These are phyloP conservation scores for Pyrenophora seminiperda DNA, from an alignment of 2,329 filamentous ascomycete genomes.

Conservation along the genomic window DNA sequence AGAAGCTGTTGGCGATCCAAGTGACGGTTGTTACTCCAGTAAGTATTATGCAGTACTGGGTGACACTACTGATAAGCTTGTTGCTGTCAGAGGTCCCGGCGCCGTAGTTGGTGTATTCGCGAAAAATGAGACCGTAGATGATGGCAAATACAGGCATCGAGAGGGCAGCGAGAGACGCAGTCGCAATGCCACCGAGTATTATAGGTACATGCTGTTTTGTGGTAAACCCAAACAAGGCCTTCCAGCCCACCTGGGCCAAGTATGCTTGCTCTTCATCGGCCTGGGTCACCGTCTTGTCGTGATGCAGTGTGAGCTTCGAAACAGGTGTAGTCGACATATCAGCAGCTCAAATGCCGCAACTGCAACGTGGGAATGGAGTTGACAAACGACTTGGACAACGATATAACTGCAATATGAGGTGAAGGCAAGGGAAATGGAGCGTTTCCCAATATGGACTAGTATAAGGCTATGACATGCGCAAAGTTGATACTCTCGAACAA, in stretches of 20 bases:
- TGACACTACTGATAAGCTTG: slow-evolving; percentile 62
- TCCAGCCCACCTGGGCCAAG: slow-evolving; percentile 50
- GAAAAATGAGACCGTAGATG: slow-evolving; percentile 76
- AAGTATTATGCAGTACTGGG: slow-evolving; percentile 66
- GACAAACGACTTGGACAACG: slow-evolving; percentile 4
- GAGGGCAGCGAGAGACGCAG: slow-evolving; percentile 65
- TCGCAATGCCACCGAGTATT: slow-evolving; percentile 60
- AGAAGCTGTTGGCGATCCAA: slow-evolving; percentile 70
- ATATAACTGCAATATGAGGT: slow-evolving; percentile 8
- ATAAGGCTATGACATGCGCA: slow-evolving; percentile 1
- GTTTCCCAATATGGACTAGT: slow-evolving; percentile 28
- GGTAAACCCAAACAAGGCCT: slow-evolving; percentile 73
- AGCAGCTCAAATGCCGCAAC: neutral
- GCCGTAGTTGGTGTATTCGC: slow-evolving; percentile 70
- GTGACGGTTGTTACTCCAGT: slow-evolving; percentile 65
- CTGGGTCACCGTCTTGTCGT: slow-evolving; percentile 17
- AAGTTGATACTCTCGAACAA: slow-evolving; percentile 4
- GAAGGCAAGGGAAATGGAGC: slow-evolving; percentile 20
- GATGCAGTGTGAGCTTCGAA: slow-evolving; percentile 17
- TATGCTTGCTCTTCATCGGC: slow-evolving; percentile 30
- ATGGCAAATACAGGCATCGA: slow-evolving; percentile 70
- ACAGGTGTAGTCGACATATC: slow-evolving; percentile 22
- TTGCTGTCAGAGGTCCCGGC: slow-evolving; percentile 56
- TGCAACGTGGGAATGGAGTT: neutral
- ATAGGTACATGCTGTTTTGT: slow-evolving; percentile 62